Evolutionary conservation across 2,329 filamentous ascomycete species (phyloP).

Genomic region (Zarea fungicola): DNA sequence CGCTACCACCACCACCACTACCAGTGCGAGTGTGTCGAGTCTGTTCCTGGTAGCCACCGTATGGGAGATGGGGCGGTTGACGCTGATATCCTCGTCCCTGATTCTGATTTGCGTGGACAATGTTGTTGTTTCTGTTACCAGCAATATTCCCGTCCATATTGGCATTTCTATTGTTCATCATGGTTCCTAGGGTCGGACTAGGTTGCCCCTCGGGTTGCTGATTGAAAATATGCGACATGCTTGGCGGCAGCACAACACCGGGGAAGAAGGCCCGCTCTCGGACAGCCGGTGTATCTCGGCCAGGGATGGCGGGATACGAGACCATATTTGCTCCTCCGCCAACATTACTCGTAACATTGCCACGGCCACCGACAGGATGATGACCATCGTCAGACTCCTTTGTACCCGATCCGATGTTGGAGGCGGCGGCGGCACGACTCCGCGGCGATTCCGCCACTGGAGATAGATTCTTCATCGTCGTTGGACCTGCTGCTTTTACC

Average conservation of each 20-base stretch:
- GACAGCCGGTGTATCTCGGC: slow-evolving; percentile 13
- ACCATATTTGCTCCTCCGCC: slow-evolving; percentile 1
- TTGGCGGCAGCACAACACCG: slow-evolving; percentile 27
- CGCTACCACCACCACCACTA: background rate
- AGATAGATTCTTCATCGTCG: slow-evolving; percentile 36
- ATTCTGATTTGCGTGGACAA: no score
- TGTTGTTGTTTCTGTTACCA: no score
- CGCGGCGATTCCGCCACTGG: slow-evolving; percentile 45
- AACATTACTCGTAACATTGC: background rate
- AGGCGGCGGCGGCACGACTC: slow-evolving; percentile 21
- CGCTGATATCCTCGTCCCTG: no score
- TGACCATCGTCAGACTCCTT: background rate
- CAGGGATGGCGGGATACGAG: slow-evolving; percentile 26
- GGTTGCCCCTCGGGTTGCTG: slow-evolving; percentile 32
- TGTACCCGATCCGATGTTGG: background rate
- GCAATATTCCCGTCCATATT: background rate
- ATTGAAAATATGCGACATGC: slow-evolving; percentile 25
- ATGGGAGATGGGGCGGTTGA: background rate
- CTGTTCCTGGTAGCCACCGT: background rate
- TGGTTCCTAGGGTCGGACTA: slow-evolving; percentile 36
- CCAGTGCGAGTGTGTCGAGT: slow-evolving; percentile 6
- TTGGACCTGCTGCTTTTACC: slow-evolving; percentile 17
- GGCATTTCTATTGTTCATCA: slow-evolving; percentile 20
- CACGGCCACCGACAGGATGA: background rate
- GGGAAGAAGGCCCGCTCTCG: background rate